Percentiles rank a stretch among this genome's conserved stretches.
Evolutionary conservation across 2,329 filamentous ascomycete species (phyloP).

Genomic region (Pseudogymnoascus sp.): DNA sequence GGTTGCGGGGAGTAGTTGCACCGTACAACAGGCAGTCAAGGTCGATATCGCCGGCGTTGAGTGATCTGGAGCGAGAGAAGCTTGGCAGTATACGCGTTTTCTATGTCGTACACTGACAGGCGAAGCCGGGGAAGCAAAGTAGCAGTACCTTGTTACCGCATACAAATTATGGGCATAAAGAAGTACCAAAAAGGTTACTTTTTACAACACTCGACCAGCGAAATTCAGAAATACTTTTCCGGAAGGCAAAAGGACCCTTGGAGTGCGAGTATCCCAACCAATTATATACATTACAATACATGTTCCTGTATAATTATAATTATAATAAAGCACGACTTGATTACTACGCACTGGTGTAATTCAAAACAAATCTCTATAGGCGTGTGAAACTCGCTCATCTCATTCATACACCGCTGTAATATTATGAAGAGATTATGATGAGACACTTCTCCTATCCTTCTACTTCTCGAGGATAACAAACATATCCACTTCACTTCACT

Average conservation of each 20-base stretch:
- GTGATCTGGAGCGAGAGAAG: not conserved
- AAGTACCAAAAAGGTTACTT: not conserved
- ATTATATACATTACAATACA: slow-evolving; percentile 1
- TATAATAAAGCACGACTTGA: not conserved
- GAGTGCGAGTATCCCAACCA: slow-evolving; percentile 1
- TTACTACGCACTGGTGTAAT: not conserved
- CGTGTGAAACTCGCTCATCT: slow-evolving; percentile 5
- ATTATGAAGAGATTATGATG: slow-evolving; percentile 7
- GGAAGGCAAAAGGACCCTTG: not conserved
- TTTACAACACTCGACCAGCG: not conserved
- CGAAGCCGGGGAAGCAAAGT: not conserved
- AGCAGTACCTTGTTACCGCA: not conserved
- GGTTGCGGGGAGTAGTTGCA: not conserved
- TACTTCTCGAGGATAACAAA: not conserved
- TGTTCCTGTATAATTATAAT: not conserved
- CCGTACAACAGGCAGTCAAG: not conserved
- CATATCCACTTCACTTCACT: not conserved
- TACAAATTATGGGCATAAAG: not conserved
- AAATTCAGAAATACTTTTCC: slow-evolving; percentile 1
- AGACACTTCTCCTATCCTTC: slow-evolving; percentile 5
- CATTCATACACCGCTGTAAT: not conserved
- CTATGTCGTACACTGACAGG: not conserved
- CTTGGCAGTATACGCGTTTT: not conserved
- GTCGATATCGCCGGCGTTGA: slow-evolving; percentile 1
- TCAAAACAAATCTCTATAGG: not conserved